Evolutionary conservation across 768 basidiomycete species (phyloP).

Genomic region (Pholiota conissans): DNA sequence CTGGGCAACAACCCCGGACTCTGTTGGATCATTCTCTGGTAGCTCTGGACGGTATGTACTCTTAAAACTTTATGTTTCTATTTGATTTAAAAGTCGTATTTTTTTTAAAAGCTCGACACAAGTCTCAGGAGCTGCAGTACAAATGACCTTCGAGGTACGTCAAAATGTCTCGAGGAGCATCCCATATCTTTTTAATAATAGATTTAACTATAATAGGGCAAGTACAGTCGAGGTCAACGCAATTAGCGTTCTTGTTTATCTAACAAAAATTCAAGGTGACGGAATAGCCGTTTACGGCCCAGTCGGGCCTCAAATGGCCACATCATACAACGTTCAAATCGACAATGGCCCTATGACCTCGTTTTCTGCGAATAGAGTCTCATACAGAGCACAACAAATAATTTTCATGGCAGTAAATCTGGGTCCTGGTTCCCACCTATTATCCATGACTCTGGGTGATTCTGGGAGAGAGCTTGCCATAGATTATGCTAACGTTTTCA

Average conservation of each 20-base stretch:
- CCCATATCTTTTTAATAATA: too few relatives aligned
- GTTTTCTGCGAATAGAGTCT: slow-evolving; percentile 12
- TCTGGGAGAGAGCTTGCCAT: slow-evolving; percentile 15
- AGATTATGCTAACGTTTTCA: slow-evolving; percentile 24
- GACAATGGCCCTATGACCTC: slow-evolving; percentile 2
- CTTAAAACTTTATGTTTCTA: too few relatives aligned
- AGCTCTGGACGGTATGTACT: slow-evolving; percentile 45
- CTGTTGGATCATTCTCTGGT: slow-evolving; percentile 38
- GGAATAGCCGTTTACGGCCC: slow-evolving; percentile 2
- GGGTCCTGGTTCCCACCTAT: slow-evolving; percentile 15
- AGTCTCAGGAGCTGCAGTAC: neutral
- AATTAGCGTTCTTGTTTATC: too few relatives aligned
- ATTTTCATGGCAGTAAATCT: slow-evolving; percentile 18
- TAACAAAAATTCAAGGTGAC: neutral
- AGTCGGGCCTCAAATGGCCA: neutral
- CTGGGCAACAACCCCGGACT: slow-evolving; percentile 34
- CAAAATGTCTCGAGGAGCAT: neutral
- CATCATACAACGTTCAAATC: slow-evolving; percentile 9
- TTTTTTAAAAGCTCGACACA: too few relatives aligned
- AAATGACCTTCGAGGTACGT: neutral
- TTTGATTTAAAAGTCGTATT: too few relatives aligned
- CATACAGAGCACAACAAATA: slow-evolving; percentile 15
- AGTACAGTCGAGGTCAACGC: too few relatives aligned
- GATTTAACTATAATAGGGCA: too few relatives aligned
- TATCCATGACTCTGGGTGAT: slow-evolving; percentile 6